Evolutionary conservation across 2,329 filamentous ascomycete genomes (phyloP).

Genomic region (Torrubiella hemipterigena): DNA sequence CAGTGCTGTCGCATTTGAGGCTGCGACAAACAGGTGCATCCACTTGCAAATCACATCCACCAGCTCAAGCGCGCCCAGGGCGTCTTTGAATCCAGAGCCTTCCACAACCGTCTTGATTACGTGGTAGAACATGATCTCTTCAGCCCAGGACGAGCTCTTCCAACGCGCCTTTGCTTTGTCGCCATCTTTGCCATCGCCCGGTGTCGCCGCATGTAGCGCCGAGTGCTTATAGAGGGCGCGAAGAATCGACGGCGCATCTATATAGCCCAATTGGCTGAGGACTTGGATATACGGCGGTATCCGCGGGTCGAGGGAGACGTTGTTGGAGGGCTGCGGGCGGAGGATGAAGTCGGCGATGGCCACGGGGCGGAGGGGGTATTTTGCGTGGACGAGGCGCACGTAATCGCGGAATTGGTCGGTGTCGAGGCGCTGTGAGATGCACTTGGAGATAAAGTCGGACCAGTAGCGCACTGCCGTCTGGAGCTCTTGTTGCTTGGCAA

Average conservation of each 20-base stretch:
- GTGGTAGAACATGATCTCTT: conserved; percentile 88
- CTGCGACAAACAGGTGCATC: conserved; percentile 45
- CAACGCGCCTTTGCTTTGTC: conserved; percentile 24
- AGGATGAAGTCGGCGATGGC: conserved; percentile 47
- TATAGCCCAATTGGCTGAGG: conserved; percentile 35
- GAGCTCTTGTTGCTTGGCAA: too few species aligned
- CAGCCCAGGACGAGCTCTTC: conserved; percentile 48
- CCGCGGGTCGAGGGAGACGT: conserved; percentile 44
- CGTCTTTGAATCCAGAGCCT: conserved; percentile 32
- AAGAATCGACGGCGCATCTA: conserved; percentile 44
- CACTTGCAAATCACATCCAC: conserved; percentile 40
- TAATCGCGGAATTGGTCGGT: conserved; percentile 39
- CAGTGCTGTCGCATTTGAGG: conserved; percentile 35
- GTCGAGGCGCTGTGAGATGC: conserved; percentile 39
- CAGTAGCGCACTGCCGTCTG: conserved; percentile 27
- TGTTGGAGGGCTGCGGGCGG: conserved; percentile 34
- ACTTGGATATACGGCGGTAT: conserved; percentile 47
- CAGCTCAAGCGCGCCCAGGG: conserved; percentile 36
- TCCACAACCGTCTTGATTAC: conserved; percentile 76
- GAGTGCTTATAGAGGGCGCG: conserved; percentile 44
- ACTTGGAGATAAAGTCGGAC: conserved; percentile 37
- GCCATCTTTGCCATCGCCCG: conserved; percentile 8
- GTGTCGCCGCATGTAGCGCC: conserved; percentile 27
- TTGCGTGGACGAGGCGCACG: conserved; percentile 33
- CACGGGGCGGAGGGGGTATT: conserved; percentile 37